Percentiles rank a stretch among this genome's conserved stretches.
Evolutionary conservation across 1,139 yeast species (phyloP).

Genomic region (Candida freyschussii): DNA sequence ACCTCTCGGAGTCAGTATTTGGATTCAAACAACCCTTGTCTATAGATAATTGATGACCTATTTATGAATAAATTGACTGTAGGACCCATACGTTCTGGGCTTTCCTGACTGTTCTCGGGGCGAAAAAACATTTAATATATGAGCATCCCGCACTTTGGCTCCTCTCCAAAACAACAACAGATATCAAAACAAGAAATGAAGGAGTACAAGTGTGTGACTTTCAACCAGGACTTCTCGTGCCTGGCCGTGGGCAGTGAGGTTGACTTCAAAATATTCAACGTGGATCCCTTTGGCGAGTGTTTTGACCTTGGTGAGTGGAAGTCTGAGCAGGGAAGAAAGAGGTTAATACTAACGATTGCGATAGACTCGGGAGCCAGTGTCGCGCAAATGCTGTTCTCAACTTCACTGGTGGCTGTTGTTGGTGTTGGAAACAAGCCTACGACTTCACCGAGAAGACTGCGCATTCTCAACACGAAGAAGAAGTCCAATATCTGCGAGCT

Average conservation of each 20-base stretch:
- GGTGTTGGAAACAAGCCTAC: conserved; percentile 35
- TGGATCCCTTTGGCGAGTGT: conserved; percentile 59
- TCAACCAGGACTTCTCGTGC: conserved; percentile 63
- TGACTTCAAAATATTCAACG: conserved; percentile 56
- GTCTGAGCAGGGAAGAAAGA: not conserved
- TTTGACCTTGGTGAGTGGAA: conserved; percentile 31
- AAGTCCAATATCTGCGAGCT: conserved; percentile 66
- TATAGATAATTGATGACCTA: too few species aligned
- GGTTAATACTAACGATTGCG: conserved; percentile 2
- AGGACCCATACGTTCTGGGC: too few species aligned
- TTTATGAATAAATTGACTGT: too few species aligned
- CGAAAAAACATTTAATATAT: too few species aligned
- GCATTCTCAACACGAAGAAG: conserved; percentile 64
- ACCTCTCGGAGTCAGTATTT: too few species aligned
- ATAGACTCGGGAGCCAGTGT: conserved; percentile 33
- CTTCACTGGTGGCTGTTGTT: conserved; percentile 62
- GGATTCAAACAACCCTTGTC: too few species aligned
- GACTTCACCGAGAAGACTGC: conserved; percentile 45
- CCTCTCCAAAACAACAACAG: conserved; percentile 1
- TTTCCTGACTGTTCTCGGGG: too few species aligned
- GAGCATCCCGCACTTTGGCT: too few species aligned
- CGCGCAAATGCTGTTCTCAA: conserved; percentile 65
- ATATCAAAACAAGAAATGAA: not conserved
- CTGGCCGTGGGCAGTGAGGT: conserved; percentile 51
- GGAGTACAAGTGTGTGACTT: conserved; percentile 29